Evolutionary conservation across 129 eudicot species (phyloP).

Genomic region (Artemisia argyi): DNA sequence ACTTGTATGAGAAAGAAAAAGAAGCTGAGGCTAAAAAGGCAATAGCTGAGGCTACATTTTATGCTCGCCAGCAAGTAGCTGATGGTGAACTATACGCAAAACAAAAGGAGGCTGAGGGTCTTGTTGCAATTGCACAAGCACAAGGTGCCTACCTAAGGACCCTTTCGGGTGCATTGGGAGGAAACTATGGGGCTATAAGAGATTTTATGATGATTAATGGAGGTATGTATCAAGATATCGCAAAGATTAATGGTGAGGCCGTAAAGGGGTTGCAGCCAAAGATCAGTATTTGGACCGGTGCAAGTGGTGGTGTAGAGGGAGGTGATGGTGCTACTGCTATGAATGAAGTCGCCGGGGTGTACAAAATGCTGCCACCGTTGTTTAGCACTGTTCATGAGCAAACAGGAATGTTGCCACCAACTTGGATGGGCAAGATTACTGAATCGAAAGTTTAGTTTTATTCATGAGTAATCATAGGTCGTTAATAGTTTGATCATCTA

Average conservation of each 20-base stretch:
- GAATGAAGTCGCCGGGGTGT: conserved; percentile 41
- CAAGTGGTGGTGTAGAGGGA: conserved; percentile 19
- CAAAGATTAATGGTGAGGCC: conserved; percentile 1
- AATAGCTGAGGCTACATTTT: conserved; percentile 49
- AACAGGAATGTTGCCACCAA: conserved; percentile 50
- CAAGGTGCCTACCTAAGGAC: conserved; percentile 55
- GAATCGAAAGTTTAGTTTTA: neutral
- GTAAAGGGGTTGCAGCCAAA: neutral
- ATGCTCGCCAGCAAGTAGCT: conserved; percentile 51
- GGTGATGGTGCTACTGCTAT: conserved; percentile 24
- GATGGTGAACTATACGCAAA: conserved; percentile 67
- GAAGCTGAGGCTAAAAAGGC: conserved; percentile 68
- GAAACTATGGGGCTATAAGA: conserved; percentile 50
- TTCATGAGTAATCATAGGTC: neutral
- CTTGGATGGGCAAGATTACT: conserved; percentile 40
- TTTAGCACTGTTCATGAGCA: conserved; percentile 51
- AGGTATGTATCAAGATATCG: neutral
- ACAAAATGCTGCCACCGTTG: conserved; percentile 52
- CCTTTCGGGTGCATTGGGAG: conserved; percentile 46
- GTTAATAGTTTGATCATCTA: neutral
- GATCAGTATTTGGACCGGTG: conserved; percentile 17
- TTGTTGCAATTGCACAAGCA: conserved; percentile 56
- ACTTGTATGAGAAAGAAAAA: conserved; percentile 44
- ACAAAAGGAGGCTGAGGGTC: conserved; percentile 65
- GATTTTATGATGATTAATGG: conserved; percentile 32